These are phyloP conservation scores for Blattamonas nauphoetae DNA, from an alignment of 78 protist genomes.

Conservation along the genomic window DNA sequence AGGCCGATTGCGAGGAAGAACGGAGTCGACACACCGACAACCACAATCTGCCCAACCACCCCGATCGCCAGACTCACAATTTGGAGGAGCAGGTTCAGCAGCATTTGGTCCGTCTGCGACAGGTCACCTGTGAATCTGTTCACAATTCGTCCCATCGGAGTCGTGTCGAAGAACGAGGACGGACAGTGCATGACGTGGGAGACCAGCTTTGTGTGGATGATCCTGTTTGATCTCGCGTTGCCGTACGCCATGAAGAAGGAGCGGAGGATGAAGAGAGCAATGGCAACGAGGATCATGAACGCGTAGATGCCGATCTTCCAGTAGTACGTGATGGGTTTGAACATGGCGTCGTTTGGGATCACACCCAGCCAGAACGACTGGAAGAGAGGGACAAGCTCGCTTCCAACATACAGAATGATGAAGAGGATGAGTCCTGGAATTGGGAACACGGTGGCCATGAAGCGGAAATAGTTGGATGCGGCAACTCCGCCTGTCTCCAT, in stretches of 20 bases:
- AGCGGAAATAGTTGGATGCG: neutral
- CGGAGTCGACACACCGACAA: neutral
- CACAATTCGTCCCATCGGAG: constrained; percentile 6
- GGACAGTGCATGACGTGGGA: neutral
- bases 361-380: no score
- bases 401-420: no score
- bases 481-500: neutral
- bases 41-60: neutral
- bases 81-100: neutral
- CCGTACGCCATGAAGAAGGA: no score
- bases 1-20: no score
- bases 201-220: neutral
- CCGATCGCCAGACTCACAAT: neutral
- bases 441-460: no score
- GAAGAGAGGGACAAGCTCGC: no score
- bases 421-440: no score
- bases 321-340: no score
- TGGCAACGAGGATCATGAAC: no score
- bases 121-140: constrained; percentile 11
- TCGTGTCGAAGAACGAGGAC: neutral
- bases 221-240: neutral
- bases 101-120: neutral
- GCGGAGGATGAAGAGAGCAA: no score
- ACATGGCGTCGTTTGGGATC: no score
- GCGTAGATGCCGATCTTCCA: no score